Percentiles rank a stretch among this genome's conserved stretches.
phyloP scores from a whole-genome alignment of 2,329 filamentous ascomycete genomes.

The Juglanconis sp. region DNA sequence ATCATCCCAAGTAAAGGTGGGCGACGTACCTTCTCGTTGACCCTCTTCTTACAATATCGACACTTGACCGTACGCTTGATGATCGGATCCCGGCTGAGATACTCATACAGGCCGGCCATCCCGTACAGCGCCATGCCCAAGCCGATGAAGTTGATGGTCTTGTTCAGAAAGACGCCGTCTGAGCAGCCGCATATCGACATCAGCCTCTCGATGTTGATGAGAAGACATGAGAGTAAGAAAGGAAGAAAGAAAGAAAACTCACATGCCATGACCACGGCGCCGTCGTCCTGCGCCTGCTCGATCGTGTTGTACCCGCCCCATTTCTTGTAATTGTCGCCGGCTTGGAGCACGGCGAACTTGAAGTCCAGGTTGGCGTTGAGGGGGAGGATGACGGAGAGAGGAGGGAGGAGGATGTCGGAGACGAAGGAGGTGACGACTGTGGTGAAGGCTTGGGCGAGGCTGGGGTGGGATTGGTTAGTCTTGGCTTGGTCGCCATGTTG shows the following conservation, averaged over 20 bases:
- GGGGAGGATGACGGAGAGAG: conserved; percentile 66
- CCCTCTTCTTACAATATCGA: conserved; percentile 61
- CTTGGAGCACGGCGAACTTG: conserved; percentile 65
- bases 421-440: conserved; percentile 70
- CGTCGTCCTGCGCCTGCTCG: conserved; percentile 65
- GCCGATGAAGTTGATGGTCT: conserved; percentile 62
- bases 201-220: background rate
- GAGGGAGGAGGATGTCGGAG: conserved; percentile 65
- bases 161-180: conserved; percentile 57
- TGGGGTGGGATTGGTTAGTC: conserved; percentile 26
- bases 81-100: conserved; percentile 60
- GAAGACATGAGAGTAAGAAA: background rate
- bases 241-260: background rate
- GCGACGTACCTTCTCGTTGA: conserved; percentile 58
- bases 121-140: conserved; percentile 64
- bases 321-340: conserved; percentile 51
- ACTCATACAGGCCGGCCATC: conserved; percentile 61
- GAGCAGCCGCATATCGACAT: background rate
- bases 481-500: too few species aligned
- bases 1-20: background rate
- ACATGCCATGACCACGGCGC: conserved; percentile 64
- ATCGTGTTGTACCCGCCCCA: conserved; percentile 66
- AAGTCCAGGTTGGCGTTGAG: conserved; percentile 69
- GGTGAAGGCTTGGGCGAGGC: conserved; percentile 69
- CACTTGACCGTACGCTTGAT: conserved; percentile 70